Conservation (phyloP, 1,284 basidiomycete species). For the Vanrija sp. region DNA sequence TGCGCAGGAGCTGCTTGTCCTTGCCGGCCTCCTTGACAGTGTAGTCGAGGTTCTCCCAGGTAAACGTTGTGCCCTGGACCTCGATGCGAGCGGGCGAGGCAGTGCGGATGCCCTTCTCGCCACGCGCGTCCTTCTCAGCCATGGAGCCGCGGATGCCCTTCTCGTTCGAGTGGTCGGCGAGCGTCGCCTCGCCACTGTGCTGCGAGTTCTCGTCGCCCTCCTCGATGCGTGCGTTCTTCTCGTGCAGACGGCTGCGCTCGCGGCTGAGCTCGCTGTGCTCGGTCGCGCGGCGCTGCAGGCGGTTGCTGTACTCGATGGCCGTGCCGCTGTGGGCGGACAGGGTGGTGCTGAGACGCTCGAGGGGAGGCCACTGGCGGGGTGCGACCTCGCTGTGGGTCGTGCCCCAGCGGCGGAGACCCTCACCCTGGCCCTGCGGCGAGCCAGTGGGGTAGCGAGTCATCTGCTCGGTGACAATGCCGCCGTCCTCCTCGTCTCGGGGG, state of each 20-base stretch:
- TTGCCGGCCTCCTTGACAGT: conserved; percentile 41
- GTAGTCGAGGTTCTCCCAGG: conserved; percentile 51
- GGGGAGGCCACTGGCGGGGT: background rate
- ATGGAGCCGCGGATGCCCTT: conserved; percentile 5
- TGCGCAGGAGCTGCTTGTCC: conserved; percentile 48
- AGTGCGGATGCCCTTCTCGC: too few species aligned
- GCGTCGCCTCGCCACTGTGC: too few species aligned
- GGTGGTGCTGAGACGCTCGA: background rate
- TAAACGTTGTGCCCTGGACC: conserved; percentile 27
- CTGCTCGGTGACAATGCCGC: background rate
- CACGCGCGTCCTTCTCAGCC: too few species aligned
- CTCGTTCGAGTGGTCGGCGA: background rate
- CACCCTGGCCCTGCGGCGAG: background rate
- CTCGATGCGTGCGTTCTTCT: too few species aligned
- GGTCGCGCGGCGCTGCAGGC: background rate
- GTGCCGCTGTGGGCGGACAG: background rate
- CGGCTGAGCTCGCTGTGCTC: too few species aligned
- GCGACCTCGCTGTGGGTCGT: background rate
- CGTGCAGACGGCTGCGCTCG: too few species aligned
- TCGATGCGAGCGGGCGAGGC: too few species aligned
- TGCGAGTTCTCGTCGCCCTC: too few species aligned
- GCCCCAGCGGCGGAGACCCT: background rate
- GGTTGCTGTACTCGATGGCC: background rate
- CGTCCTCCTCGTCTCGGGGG: background rate
- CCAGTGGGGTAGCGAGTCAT: background rate